These are phyloP conservation scores for Mycena vitilis DNA, from an alignment of 768 basidiomycete species.

Conservation along the genomic window DNA sequence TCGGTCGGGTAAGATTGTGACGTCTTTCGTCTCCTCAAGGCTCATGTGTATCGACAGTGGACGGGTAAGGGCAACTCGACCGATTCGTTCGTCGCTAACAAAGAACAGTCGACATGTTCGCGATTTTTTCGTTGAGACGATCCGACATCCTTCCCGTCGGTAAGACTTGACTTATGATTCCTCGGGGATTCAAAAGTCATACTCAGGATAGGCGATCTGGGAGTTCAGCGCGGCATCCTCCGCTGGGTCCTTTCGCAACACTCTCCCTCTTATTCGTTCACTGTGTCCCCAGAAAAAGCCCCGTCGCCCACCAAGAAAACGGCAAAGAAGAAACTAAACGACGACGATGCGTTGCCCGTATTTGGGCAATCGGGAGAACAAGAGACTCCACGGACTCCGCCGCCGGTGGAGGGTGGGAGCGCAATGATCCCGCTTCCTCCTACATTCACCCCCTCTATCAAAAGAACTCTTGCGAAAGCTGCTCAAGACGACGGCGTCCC, in stretches of 20 bases:
- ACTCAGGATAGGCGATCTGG: conserved; percentile 73
- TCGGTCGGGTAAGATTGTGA: conserved; percentile 69
- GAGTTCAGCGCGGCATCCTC: conserved; percentile 80
- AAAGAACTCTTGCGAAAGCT: conserved; percentile 60
- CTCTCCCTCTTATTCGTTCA: conserved; percentile 59
- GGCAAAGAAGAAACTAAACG: conserved; percentile 35
- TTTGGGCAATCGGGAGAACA: conserved; percentile 31
- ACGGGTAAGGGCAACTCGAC: conserved; percentile 57
- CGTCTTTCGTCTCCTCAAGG: conserved; percentile 15
- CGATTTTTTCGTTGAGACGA: conserved; percentile 87
- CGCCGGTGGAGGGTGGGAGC: conserved; percentile 38
- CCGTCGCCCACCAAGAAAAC: conserved; percentile 33
- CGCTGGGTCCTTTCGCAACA: conserved; percentile 78
- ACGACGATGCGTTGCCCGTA: conserved; percentile 49
- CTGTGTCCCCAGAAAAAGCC: conserved; percentile 53
- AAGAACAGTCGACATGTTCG: conserved; percentile 86
- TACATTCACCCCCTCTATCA: conserved; percentile 77
- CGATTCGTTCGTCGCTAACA: neutral
- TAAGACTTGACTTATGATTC: conserved; percentile 42
- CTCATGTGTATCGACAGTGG: conserved; percentile 55
- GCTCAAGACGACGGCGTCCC: conserved; percentile 38
- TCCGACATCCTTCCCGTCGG: conserved; percentile 82
- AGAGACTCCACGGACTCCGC: conserved; percentile 31
- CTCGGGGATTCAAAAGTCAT: conserved; percentile 36
- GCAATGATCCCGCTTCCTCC: conserved; percentile 60